A percentile compares a stretch with the other conserved stretches of the same genome.
Evolutionary conservation across 176 grass and related monocot species (phyloP).

Genomic region (Rhynchospora pubera): DNA sequence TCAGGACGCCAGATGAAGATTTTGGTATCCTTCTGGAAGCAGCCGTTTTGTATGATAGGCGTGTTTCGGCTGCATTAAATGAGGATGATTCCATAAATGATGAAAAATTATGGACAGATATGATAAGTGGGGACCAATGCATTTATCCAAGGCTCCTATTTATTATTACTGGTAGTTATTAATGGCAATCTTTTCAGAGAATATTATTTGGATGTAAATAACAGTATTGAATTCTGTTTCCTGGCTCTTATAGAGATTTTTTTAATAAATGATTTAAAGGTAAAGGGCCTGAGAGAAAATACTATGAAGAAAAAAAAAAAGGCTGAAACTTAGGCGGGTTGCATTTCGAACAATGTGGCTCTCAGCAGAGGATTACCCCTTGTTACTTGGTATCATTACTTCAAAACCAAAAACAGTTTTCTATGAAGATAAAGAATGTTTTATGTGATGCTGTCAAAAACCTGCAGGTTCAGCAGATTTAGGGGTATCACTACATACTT

Average conservation of each 20-base stretch:
- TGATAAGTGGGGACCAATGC: conserved; percentile 54
- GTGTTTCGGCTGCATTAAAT: conserved; percentile 61
- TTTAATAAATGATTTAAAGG: conserved; percentile 31
- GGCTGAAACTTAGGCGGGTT: conserved; percentile 73
- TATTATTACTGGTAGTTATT: conserved; percentile 74
- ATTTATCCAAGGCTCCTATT: conserved; percentile 78
- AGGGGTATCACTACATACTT: conserved; percentile 88
- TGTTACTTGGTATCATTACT: conserved; percentile 64
- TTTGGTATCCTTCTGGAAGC: conserved; percentile 96
- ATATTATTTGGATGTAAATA: conserved; percentile 1
- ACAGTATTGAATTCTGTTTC: not conserved
- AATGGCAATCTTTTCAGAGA: conserved; percentile 18
- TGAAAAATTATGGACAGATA: conserved; percentile 65
- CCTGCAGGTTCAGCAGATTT: conserved; percentile 80
- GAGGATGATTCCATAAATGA: conserved; percentile 87
- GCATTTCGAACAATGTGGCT: conserved; percentile 96
- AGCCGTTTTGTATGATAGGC: conserved; percentile 88
- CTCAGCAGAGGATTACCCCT: conserved; percentile 88
- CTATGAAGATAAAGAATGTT: conserved; percentile 7
- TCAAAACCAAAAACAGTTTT: conserved; percentile 12
- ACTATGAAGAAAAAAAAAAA: conserved; percentile 87
- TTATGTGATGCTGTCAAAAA: conserved; percentile 21
- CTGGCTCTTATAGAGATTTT: not conserved
- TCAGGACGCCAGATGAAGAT: conserved; percentile 96
- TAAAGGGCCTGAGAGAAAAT: conserved; percentile 93